A percentile compares a stretch with the other conserved stretches of the same genome.
Evolutionary conservation across 805 yeast species (phyloP).

Genomic region (Candida incommunis): DNA sequence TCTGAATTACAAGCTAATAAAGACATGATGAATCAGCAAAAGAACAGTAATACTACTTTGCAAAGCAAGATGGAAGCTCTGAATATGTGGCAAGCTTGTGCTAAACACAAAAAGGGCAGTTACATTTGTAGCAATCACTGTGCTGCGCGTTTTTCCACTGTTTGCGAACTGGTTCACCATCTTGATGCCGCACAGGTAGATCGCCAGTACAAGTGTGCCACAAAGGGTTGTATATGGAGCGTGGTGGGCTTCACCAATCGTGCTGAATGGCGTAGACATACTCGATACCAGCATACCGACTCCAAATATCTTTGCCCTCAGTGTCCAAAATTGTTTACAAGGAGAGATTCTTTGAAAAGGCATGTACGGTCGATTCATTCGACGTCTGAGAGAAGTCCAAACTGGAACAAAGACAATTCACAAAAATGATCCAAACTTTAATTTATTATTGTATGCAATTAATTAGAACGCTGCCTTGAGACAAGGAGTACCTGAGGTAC

Average conservation of each 20-base stretch:
- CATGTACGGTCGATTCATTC: background rate
- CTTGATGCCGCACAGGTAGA: background rate
- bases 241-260: background rate
- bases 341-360: background rate
- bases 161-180: background rate
- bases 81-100: background rate
- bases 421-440: too few relatives aligned
- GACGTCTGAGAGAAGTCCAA: too few relatives aligned
- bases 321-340: background rate
- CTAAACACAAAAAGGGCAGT: background rate
- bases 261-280: background rate
- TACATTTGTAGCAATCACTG: background rate
- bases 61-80: background rate
- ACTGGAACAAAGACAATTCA: too few relatives aligned
- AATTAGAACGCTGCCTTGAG: too few relatives aligned
- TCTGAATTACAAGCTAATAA: too few relatives aligned
- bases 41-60: background rate
- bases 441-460: too few relatives aligned
- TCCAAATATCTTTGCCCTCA: background rate
- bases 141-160: background rate
- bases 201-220: background rate
- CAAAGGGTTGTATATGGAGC: background rate
- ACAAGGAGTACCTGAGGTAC: too few relatives aligned
- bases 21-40: background rate
- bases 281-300: constrained; percentile 1